phyloP scores from a whole-genome alignment of 2,329 filamentous ascomycete species.

The Cladophialophora bantiana region DNA sequence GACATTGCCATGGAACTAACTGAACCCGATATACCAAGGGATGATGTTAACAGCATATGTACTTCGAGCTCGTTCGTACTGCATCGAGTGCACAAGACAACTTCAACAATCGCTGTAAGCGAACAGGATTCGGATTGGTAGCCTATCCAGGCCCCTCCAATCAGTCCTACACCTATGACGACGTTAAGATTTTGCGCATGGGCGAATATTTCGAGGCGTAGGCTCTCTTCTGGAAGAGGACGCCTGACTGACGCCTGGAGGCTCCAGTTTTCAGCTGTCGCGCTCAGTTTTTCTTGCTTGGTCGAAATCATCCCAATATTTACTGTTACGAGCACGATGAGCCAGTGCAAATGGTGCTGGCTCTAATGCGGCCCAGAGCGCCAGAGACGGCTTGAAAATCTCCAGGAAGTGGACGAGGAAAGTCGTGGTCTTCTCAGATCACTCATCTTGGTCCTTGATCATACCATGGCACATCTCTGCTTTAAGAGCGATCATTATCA shows the following conservation, averaged over 20 bases:
- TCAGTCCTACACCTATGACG: background rate
- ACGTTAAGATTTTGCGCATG: background rate
- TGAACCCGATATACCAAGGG: background rate
- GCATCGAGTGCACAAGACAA: background rate
- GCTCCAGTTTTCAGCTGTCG: background rate
- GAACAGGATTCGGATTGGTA: background rate
- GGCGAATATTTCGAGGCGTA: background rate
- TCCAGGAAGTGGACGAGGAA: constrained; percentile 8
- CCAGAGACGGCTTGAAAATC: background rate
- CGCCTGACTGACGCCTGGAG: constrained; percentile 7
- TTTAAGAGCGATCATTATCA: constrained; percentile 9
- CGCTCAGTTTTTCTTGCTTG: constrained; percentile 1
- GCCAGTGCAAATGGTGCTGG: constrained; percentile 18
- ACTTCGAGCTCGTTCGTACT: background rate
- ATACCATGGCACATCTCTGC: background rate
- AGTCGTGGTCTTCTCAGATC: constrained; percentile 11
- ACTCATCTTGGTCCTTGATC: background rate
- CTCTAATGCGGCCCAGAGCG: background rate
- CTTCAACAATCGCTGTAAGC: constrained; percentile 4
- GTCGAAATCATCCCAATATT: constrained; percentile 8
- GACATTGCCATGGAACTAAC: background rate
- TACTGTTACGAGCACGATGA: constrained; percentile 3
- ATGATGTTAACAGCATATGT: constrained; percentile 10
- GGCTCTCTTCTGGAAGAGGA: constrained; percentile 4
- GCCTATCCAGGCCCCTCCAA: background rate